Percentiles rank a stretch among this genome's conserved stretches.
Conservation (phyloP, 2,329 filamentous ascomycete species). For the Aureobasidium sp. region DNA sequence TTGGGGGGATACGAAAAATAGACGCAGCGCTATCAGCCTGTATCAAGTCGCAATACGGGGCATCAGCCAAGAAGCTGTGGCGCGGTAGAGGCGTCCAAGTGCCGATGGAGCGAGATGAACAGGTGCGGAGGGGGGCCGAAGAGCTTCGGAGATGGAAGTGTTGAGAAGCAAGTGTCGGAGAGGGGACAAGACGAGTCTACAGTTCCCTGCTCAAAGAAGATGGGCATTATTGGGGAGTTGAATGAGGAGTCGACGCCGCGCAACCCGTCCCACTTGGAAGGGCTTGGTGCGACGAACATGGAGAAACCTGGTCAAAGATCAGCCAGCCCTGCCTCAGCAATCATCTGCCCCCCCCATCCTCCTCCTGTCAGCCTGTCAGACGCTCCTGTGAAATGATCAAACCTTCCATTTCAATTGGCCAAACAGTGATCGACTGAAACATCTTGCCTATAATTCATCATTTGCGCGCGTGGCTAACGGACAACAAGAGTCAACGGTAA, state of each 20-base stretch:
- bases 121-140: not conserved
- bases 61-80: not conserved
- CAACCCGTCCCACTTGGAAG: not conserved
- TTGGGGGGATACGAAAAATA: slow-evolving; percentile 7
- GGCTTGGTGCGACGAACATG: not conserved
- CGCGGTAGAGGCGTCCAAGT: not conserved
- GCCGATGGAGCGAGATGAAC: not conserved
- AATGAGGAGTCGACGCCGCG: not conserved
- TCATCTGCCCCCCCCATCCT: not conserved
- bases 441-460: not conserved
- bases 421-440: not conserved
- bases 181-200: not conserved
- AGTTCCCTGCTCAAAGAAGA: not conserved
- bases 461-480: not conserved
- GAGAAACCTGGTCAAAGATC: not conserved
- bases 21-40: slow-evolving; percentile 3
- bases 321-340: not conserved
- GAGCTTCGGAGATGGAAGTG: not conserved
- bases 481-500: not conserved
- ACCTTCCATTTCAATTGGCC: not conserved
- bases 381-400: not conserved
- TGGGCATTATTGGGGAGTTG: not conserved
- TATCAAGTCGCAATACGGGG: not conserved
- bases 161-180: not conserved
- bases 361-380: not conserved